phyloP scores from a whole-genome alignment of 768 basidiomycete species.

The Mycena maculata region DNA sequence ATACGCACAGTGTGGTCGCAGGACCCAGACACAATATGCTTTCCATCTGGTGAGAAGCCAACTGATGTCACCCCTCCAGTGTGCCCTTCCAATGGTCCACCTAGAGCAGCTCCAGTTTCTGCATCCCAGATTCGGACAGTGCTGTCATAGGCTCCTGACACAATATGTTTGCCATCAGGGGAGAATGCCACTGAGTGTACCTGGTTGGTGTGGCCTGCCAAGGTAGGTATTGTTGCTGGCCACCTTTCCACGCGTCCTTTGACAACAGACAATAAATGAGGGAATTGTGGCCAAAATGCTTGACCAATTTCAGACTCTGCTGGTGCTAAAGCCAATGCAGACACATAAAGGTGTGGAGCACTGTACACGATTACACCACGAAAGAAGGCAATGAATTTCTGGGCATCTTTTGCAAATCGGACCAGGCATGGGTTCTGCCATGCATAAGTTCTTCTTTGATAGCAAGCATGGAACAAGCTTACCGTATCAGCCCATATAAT shows the following conservation, averaged over 20 bases:
- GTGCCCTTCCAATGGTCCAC: too few relatives aligned
- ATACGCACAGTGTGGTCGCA: not conserved
- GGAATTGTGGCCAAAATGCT: not conserved
- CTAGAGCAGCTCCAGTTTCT: not conserved
- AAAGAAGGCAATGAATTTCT: conserved; percentile 4
- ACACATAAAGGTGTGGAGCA: conserved; percentile 10
- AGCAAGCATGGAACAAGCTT: not conserved
- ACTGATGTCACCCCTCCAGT: too few relatives aligned
- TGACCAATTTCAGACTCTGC: not conserved
- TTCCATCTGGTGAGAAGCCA: too few relatives aligned
- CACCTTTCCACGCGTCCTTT: not conserved
- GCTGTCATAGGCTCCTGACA: not conserved
- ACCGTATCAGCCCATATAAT: not conserved
- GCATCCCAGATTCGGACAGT: not conserved
- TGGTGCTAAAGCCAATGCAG: conserved; percentile 4
- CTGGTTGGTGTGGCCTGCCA: not conserved
- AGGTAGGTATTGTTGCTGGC: not conserved
- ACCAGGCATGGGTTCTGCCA: not conserved
- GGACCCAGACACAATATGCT: too few relatives aligned
- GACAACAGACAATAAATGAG: not conserved
- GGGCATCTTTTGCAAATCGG: not conserved
- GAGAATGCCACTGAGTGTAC: not conserved
- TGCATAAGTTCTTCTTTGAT: not conserved
- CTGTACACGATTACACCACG: not conserved
- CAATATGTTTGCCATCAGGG: not conserved